Percentiles rank a stretch among this genome's conserved stretches.
Evolutionary conservation across 495 filamentous ascomycete species (phyloP).

Genomic region (Cercophora sp.): DNA sequence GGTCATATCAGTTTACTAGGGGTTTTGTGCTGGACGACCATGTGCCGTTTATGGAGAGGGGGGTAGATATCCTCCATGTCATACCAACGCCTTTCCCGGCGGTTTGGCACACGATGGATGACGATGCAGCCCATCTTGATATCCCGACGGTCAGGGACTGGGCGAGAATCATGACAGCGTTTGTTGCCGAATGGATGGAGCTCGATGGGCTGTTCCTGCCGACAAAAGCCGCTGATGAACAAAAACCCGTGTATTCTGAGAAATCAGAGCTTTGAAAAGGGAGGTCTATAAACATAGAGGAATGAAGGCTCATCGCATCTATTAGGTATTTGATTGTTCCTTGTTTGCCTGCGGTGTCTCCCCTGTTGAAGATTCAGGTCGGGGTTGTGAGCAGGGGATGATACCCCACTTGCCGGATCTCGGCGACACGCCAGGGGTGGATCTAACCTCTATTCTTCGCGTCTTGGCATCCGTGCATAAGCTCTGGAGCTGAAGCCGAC

Average conservation of each 20-base stretch:
- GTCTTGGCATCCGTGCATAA: conserved; percentile 1
- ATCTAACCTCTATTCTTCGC: too few species aligned
- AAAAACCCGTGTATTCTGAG: conserved; percentile 1
- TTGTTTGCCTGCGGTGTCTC: too few species aligned
- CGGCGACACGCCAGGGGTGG: too few species aligned
- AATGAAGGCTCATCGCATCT: not conserved
- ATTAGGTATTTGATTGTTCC: not conserved
- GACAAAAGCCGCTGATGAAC: not conserved
- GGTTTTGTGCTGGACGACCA: conserved; percentile 78
- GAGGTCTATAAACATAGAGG: conserved; percentile 18
- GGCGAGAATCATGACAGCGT: conserved; percentile 74
- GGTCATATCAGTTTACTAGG: conserved; percentile 38
- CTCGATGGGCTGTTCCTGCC: conserved; percentile 62
- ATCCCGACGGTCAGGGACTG: conserved; percentile 81
- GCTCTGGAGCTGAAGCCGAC: conserved; percentile 9
- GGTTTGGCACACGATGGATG: conserved; percentile 82
- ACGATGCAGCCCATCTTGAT: conserved; percentile 86
- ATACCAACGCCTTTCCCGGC: conserved; percentile 78
- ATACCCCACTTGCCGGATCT: too few species aligned
- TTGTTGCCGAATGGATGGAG: conserved; percentile 92
- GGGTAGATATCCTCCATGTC: conserved; percentile 83
- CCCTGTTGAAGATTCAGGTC: too few species aligned
- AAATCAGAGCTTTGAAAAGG: too few species aligned
- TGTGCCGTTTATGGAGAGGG: conserved; percentile 76
- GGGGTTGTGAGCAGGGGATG: too few species aligned